Conservation (phyloP, 1,284 basidiomycete species). For the Ceratobasidium sp. region DNA sequence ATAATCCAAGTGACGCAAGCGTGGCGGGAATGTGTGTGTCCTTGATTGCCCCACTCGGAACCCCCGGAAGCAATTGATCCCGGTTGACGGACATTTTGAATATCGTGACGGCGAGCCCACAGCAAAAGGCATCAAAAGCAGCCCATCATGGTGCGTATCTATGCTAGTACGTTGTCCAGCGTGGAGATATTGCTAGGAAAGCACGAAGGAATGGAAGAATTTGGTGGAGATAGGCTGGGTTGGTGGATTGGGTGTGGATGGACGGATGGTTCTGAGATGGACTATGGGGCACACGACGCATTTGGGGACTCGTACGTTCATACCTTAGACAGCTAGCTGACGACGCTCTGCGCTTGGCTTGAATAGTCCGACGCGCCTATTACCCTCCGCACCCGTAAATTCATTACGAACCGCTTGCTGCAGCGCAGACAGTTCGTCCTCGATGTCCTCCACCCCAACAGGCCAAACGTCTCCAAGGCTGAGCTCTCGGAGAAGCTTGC, state of each 20-base stretch:
- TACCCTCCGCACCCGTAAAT: slow-evolving; percentile 98
- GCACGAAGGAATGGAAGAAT: slow-evolving; percentile 1
- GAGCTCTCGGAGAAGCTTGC: slow-evolving; percentile 97
- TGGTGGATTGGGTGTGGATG: slow-evolving; percentile 43
- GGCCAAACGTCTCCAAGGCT: slow-evolving; percentile 93
- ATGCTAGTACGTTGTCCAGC: neutral
- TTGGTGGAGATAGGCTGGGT: slow-evolving; percentile 8
- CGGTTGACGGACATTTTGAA: slow-evolving; percentile 23
- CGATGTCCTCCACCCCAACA: slow-evolving; percentile 96
- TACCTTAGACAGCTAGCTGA: neutral
- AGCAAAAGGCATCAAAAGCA: slow-evolving; percentile 47
- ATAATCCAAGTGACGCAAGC: slow-evolving; percentile 12
- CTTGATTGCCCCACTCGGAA: slow-evolving; percentile 2
- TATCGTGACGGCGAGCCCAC: slow-evolving; percentile 47
- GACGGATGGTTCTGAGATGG: slow-evolving; percentile 13
- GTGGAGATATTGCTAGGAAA: neutral
- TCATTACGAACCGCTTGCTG: slow-evolving; percentile 99
- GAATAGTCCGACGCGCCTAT: slow-evolving; percentile 82
- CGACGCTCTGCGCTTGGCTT: neutral
- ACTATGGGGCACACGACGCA: slow-evolving; percentile 23
- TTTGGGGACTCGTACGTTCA: slow-evolving; percentile 23
- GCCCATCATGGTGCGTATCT: slow-evolving; percentile 48
- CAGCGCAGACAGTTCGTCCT: slow-evolving; percentile 94
- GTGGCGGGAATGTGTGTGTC: slow-evolving; percentile 7
- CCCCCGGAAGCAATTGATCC: slow-evolving; percentile 37